A percentile compares a stretch with the other conserved stretches of the same genome.
These are phyloP conservation scores for Aurantiochytrium sp. DNA, from an alignment of 108 stramenopile species.

Conservation along the genomic window DNA sequence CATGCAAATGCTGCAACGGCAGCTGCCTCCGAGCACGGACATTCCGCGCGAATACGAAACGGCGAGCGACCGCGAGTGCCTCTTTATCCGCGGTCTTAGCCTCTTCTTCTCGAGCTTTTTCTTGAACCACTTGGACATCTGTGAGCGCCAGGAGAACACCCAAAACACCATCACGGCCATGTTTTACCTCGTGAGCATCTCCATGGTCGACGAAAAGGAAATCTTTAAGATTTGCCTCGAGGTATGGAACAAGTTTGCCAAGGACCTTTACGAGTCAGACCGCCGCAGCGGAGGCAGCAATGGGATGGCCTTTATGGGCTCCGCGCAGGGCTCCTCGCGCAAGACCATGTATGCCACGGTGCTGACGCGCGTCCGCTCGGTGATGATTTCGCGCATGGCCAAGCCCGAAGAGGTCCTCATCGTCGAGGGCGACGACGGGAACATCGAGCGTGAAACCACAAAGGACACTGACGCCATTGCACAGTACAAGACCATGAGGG, in stretches of 20 bases:
- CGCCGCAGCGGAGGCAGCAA: neutral
- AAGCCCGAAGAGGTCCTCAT: slow-evolving; percentile 99
- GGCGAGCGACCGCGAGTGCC: slow-evolving; percentile 72
- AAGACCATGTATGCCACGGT: slow-evolving; percentile 74
- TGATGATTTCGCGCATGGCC: slow-evolving; percentile 96
- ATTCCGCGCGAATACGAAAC: slow-evolving; percentile 66
- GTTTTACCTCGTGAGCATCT: slow-evolving; percentile 83
- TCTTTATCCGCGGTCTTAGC: slow-evolving; percentile 87
- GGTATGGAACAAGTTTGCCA: slow-evolving; percentile 88
- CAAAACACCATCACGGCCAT: slow-evolving; percentile 67
- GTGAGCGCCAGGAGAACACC: slow-evolving; percentile 76
- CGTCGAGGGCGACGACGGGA: slow-evolving; percentile 97
- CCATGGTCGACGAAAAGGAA: slow-evolving; percentile 89
- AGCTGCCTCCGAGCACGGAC: slow-evolving; percentile 75
- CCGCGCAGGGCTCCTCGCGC: slow-evolving; percentile 32
- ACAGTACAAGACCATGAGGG: slow-evolving; percentile 97
- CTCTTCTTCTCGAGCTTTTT: slow-evolving; percentile 81
- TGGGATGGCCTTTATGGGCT: neutral
- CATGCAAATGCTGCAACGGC: slow-evolving; percentile 58
- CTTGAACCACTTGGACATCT: slow-evolving; percentile 67
- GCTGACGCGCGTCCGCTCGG: slow-evolving; percentile 76
- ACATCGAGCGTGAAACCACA: slow-evolving; percentile 88
- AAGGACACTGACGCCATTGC: slow-evolving; percentile 98
- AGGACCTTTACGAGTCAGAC: slow-evolving; percentile 81
- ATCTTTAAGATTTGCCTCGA: slow-evolving; percentile 97